Evolutionary conservation across 2,329 filamentous ascomycete genomes (phyloP).

Genomic region (Aspergillus carbonarius): DNA sequence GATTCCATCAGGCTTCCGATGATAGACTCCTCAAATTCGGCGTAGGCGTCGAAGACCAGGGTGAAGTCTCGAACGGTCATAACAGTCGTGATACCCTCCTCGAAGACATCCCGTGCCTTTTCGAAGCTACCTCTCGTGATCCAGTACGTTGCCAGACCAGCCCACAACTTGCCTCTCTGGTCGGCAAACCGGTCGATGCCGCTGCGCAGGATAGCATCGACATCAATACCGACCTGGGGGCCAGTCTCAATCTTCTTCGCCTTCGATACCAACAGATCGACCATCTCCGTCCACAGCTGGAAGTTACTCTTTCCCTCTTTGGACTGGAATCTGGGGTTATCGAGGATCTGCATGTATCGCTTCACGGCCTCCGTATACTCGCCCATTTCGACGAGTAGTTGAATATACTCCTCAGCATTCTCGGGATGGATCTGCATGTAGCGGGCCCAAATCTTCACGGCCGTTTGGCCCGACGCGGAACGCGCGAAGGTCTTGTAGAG

Average conservation of each 20-base stretch:
- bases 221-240: slow-evolving; percentile 79
- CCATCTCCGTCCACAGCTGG: slow-evolving; percentile 97
- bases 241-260: slow-evolving; percentile 81
- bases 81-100: slow-evolving; percentile 94
- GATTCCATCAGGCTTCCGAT: slow-evolving; percentile 89
- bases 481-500: slow-evolving; percentile 89
- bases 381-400: slow-evolving; percentile 75
- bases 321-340: slow-evolving; percentile 86
- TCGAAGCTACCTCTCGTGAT: slow-evolving; percentile 91
- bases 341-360: slow-evolving; percentile 86
- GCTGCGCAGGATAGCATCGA: slow-evolving; percentile 88
- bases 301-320: slow-evolving; percentile 94
- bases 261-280: slow-evolving; percentile 88
- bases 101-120: slow-evolving; percentile 86
- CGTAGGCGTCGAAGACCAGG: slow-evolving; percentile 92
- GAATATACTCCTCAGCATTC: slow-evolving; percentile 91
- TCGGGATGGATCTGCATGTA: slow-evolving; percentile 98
- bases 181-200: slow-evolving; percentile 89
- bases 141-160: slow-evolving; percentile 93
- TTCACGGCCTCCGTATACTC: slow-evolving; percentile 89
- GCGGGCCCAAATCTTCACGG: slow-evolving; percentile 87
- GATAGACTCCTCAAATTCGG: slow-evolving; percentile 94
- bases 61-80: slow-evolving; percentile 99
- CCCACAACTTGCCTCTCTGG: slow-evolving; percentile 93
- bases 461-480: slow-evolving; percentile 84